These are phyloP conservation scores for Voacanga thouarsii DNA, from an alignment of 257 asterid species.

Conservation along the genomic window DNA sequence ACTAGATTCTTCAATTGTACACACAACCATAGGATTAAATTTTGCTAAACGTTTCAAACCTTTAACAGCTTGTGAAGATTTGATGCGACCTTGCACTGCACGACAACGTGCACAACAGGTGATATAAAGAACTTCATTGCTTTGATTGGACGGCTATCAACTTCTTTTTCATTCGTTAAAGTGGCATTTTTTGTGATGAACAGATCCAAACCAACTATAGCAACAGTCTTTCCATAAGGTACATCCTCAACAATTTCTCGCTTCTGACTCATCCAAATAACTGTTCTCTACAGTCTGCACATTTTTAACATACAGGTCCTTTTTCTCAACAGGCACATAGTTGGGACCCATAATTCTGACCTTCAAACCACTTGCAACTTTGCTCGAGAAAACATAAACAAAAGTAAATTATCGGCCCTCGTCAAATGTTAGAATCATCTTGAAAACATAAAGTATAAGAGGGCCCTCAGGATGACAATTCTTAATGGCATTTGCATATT, in stretches of 20 bases:
- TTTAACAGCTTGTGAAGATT: constrained; percentile 47
- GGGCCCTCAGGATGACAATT: constrained; percentile 49
- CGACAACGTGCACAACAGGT: constrained; percentile 47
- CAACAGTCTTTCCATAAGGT: constrained; percentile 47
- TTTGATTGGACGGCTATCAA: constrained; percentile 37
- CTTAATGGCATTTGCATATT: constrained; percentile 41
- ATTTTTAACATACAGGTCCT: constrained; percentile 42
- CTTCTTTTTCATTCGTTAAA: constrained; percentile 43
- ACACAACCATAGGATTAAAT: constrained; percentile 49
- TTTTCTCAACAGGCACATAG: constrained; percentile 43
- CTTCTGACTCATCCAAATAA: constrained; percentile 48
- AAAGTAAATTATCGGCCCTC: constrained; percentile 43
- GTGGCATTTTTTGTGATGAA: constrained; percentile 45
- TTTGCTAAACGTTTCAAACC: constrained; percentile 44
- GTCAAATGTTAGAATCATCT: constrained; percentile 49
- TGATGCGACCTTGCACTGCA: constrained; percentile 48
- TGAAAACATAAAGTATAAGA: constrained; percentile 43
- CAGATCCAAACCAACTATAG: constrained; percentile 45
- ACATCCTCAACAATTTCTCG: constrained; percentile 51
- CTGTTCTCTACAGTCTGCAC: constrained; percentile 45
- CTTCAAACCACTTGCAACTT: constrained; percentile 35
- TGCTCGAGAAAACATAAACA: constrained; percentile 42
- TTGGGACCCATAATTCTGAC: constrained; percentile 48
- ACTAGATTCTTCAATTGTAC: constrained; percentile 41
- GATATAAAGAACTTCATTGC: constrained; percentile 50